These are phyloP conservation scores for Schizochytrium sp. DNA, from an alignment of 108 stramenopile species.

Conservation along the genomic window DNA sequence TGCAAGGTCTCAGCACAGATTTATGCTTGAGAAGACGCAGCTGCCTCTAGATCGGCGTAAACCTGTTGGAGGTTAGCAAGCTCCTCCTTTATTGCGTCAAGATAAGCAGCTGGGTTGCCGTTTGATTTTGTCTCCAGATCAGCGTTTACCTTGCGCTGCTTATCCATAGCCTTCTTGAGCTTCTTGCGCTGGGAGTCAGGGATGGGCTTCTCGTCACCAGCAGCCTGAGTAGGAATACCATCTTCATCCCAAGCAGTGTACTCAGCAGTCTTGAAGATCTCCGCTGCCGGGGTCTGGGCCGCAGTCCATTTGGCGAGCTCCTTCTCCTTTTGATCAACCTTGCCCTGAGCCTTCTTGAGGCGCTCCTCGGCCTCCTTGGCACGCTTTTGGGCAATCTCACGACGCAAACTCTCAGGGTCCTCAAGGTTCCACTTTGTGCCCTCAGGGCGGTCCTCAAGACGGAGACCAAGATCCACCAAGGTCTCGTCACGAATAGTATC, in stretches of 20 bases:
- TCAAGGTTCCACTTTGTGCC: slow-evolving; percentile 87
- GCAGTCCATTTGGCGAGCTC: slow-evolving; percentile 63
- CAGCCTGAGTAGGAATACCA: slow-evolving; percentile 75
- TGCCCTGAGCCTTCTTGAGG: slow-evolving; percentile 69
- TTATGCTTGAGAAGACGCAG: too few relatives aligned
- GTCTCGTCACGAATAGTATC: slow-evolving; percentile 90
- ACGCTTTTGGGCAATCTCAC: slow-evolving; percentile 82
- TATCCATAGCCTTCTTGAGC: slow-evolving; percentile 71
- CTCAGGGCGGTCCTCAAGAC: slow-evolving; percentile 84
- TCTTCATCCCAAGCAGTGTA: slow-evolving; percentile 78
- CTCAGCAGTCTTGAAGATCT: slow-evolving; percentile 65
- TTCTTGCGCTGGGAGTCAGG: slow-evolving; percentile 76
- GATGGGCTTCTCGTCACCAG: slow-evolving; percentile 67
- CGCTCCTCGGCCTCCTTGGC: slow-evolving; percentile 70
- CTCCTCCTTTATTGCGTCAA: not conserved
- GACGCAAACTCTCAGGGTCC: slow-evolving; percentile 84
- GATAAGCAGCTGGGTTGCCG: not conserved
- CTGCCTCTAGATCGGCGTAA: not conserved
- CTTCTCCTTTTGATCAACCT: slow-evolving; percentile 72
- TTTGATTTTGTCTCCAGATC: slow-evolving; percentile 57
- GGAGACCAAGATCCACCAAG: slow-evolving; percentile 87
- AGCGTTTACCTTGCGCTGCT: slow-evolving; percentile 74
- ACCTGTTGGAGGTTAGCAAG: slow-evolving; percentile 1
- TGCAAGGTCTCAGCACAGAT: too few relatives aligned
- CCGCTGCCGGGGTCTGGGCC: slow-evolving; percentile 69